Base-by-base conservation (phyloP, 768 basidiomycete species). In the Boletus subcaerulescens region DNA sequence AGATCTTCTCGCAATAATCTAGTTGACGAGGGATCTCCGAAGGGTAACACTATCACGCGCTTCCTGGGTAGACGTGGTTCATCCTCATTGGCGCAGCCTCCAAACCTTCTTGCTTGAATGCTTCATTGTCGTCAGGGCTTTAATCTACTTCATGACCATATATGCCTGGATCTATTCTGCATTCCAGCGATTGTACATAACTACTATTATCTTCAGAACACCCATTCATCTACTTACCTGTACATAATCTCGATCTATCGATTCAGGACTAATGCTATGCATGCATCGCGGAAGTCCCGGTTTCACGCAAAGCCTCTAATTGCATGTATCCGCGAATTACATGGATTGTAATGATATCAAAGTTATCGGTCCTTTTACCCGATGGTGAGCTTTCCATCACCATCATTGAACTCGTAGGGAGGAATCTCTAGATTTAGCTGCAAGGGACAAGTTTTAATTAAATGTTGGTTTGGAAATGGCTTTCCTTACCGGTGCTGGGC, bases 391-490 rank as follows among this genome's bases (percentile, higher is more conserved):
- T 96, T 96, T 65, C 81, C 84, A 57, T 94, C 92, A 42, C 75
- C 89, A 33, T 95, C 93, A 65, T 85, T 88, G 81, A 97, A 87
- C 61, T 88, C 86, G 71, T 97, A 87, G 50, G 79, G 80, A 57
- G 95, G 95, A 55, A 99, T 81, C 73, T 98, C 96, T 59, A 98
- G 82, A 77, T 99, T 99, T 64, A 95, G 84, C 88, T 92, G 52
- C 6, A 57, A 56, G 32, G 55, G 44, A 50, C 33, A 52, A 45
- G 45, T 50, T 47, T 65, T 4, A 58, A 51, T 52, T 45, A 52
- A n/a, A 11, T 29, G 36, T 42, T 12, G n/a, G 42, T 22, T 12
- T 31, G 35, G 18, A 31, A 24, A 38, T 26, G 9, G 24, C 6
- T 52, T 39, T 32, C 75, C 88, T 78, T 73, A 91, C 89, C 61